Conservation (phyloP, 176 grass and related monocot genomes). For the Rhynchospora tenuis region DNA sequence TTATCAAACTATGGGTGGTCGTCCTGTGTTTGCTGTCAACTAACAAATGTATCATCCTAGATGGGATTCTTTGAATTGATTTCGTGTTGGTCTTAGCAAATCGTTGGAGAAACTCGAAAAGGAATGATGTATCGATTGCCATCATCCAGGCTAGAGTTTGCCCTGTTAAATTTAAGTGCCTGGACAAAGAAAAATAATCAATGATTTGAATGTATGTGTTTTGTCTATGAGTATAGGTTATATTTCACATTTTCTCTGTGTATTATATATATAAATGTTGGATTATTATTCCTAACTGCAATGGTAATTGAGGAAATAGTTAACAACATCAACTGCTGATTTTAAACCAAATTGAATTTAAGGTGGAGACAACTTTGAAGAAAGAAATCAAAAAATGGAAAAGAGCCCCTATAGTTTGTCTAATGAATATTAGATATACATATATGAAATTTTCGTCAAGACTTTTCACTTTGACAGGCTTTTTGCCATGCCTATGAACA, state of each 20-base stretch:
- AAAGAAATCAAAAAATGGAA: no score
- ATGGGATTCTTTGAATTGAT: slow-evolving; percentile 20
- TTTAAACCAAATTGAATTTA: background rate
- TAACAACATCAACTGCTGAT: background rate
- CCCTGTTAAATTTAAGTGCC: slow-evolving; percentile 48
- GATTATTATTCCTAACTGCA: background rate
- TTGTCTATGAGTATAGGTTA: background rate
- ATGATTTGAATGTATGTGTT: background rate
- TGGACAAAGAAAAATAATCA: slow-evolving; percentile 2
- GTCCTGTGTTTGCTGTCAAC: slow-evolving; percentile 6
- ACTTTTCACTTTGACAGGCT: background rate
- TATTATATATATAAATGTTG: background rate
- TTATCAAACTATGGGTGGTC: slow-evolving; percentile 28
- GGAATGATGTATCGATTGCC: slow-evolving; percentile 72
- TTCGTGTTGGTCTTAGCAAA: slow-evolving; percentile 11
- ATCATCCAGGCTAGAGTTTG: slow-evolving; percentile 81
- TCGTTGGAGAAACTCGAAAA: slow-evolving; percentile 62
- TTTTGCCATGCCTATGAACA: background rate
- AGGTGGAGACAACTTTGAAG: no score
- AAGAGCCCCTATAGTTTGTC: no score
- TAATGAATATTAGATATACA: background rate
- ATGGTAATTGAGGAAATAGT: background rate
- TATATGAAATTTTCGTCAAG: background rate
- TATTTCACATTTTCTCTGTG: background rate
- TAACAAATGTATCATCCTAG: slow-evolving; percentile 25